These are phyloP conservation scores for Ogataea parapolymorpha DNA, from an alignment of 805 yeast genomes.

Conservation along the genomic window DNA sequence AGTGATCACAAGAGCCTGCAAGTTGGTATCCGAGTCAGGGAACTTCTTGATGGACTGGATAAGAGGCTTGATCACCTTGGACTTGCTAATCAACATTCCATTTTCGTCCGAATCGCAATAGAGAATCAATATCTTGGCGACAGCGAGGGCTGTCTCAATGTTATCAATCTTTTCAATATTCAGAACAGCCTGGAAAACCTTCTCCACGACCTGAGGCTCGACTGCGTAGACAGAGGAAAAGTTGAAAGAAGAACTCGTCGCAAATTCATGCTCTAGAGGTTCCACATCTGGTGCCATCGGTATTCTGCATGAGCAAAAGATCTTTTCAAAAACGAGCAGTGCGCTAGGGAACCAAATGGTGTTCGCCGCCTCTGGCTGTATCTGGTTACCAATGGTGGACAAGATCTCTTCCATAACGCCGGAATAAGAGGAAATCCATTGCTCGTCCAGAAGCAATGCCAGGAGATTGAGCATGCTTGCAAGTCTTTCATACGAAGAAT, in stretches of 20 bases:
- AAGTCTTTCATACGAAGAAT: conserved; percentile 26
- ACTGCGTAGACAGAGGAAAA: conserved; percentile 22
- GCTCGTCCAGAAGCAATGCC: conserved; percentile 40
- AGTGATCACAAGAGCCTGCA: conserved; percentile 49
- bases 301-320: conserved; percentile 48
- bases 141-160: conserved; percentile 47
- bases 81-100: conserved; percentile 40
- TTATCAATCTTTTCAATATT: conserved; percentile 38
- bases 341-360: conserved; percentile 59
- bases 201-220: conserved; percentile 22
- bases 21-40: conserved; percentile 33
- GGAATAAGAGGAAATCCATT: conserved; percentile 35
- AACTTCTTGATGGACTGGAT: conserved; percentile 39
- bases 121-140: conserved; percentile 53
- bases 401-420: conserved; percentile 37
- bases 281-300: conserved; percentile 50
- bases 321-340: conserved; percentile 51
- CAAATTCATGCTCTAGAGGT: conserved; percentile 17
- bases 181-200: conserved; percentile 44
- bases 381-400: conserved; percentile 33
- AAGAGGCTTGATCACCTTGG: conserved; percentile 48
- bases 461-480: conserved; percentile 42
- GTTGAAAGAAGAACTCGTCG: conserved; percentile 14
- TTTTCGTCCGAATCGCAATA: conserved; percentile 44
- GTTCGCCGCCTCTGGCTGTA: conserved; percentile 38